Percentiles rank a stretch among this genome's conserved stretches.
Evolutionary conservation across 192 early-diverging fungal species (phyloP).

Genomic region (Glomus cerebriforme): DNA sequence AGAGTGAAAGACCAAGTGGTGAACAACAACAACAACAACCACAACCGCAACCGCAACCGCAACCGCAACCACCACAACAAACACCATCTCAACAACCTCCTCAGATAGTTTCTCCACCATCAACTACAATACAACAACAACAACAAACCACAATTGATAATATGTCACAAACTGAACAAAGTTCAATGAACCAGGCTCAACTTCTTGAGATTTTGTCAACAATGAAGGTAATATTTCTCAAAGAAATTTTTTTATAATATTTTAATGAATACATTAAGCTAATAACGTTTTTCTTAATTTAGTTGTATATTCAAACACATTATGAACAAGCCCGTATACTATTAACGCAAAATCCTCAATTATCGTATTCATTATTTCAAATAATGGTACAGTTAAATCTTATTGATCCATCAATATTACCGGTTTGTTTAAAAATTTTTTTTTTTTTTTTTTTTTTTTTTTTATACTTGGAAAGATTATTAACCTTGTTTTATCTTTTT

Average conservation of each 20-base stretch:
- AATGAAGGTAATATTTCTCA: slow-evolving; percentile 56
- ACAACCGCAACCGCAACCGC: neutral
- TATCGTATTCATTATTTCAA: slow-evolving; percentile 85
- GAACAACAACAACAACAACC: neutral
- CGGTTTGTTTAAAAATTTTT: neutral
- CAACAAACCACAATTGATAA: neutral
- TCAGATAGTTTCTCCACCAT: slow-evolving; percentile 32
- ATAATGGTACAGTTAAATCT: slow-evolving; percentile 73
- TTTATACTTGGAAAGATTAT: neutral
- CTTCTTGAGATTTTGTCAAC: slow-evolving; percentile 65
- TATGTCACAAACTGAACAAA: slow-evolving; percentile 48
- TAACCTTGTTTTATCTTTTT: neutral
- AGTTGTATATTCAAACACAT: slow-evolving; percentile 43
- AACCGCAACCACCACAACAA: neutral
- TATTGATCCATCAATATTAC: slow-evolving; percentile 3
- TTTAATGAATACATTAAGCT: too few species aligned
- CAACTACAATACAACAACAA: neutral
- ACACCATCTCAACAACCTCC: neutral
- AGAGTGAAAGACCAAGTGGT: neutral
- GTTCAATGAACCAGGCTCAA: slow-evolving; percentile 58
- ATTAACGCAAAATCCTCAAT: slow-evolving; percentile 75
- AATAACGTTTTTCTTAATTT: slow-evolving; percentile 12
- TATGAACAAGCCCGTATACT: slow-evolving; percentile 70
- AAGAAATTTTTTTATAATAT: neutral
- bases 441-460: neutral